A percentile compares a stretch with the other conserved stretches of the same genome.
Evolutionary conservation across 768 basidiomycete genomes (phyloP).

Genomic region (Mycena metata): DNA sequence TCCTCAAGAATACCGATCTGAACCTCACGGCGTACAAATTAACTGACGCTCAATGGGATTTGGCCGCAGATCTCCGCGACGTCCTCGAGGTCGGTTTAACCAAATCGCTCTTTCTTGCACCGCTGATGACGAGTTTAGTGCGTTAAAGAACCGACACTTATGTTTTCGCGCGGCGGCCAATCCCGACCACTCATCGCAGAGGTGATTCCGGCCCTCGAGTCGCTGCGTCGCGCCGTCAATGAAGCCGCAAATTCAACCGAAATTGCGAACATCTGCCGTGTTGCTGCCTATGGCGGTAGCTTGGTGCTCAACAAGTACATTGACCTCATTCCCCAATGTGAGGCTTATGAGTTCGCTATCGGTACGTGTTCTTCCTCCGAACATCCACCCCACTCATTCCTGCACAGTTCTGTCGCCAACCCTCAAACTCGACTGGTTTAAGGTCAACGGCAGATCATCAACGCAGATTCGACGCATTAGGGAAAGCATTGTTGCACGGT

Average conservation of each 20-base stretch:
- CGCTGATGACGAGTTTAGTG: not conserved
- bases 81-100: constrained; percentile 11
- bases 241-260: not conserved
- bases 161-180: constrained; percentile 10
- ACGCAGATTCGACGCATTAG: constrained; percentile 19
- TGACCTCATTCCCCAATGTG: constrained; percentile 14
- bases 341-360: constrained; percentile 22
- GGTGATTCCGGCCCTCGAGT: constrained; percentile 21
- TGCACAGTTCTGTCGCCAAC: constrained; percentile 5
- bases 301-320: constrained; percentile 13
- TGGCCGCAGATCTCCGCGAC: constrained; percentile 15
- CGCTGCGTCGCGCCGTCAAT: constrained; percentile 11
- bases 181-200: constrained; percentile 23
- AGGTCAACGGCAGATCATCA: not conserved
- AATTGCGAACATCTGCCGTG: constrained; percentile 19
- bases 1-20: constrained; percentile 8
- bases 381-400: not conserved
- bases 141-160: constrained; percentile 13
- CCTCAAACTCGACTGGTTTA: constrained; percentile 19
- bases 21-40: constrained; percentile 22
- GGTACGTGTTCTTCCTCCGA: not conserved
- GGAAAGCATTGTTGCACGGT: not conserved
- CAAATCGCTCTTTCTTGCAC: not conserved
- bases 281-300: constrained; percentile 26
- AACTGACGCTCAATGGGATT: constrained; percentile 2